Conservation (phyloP, 345 rosid species). For the Lenwebbia sp. region DNA sequence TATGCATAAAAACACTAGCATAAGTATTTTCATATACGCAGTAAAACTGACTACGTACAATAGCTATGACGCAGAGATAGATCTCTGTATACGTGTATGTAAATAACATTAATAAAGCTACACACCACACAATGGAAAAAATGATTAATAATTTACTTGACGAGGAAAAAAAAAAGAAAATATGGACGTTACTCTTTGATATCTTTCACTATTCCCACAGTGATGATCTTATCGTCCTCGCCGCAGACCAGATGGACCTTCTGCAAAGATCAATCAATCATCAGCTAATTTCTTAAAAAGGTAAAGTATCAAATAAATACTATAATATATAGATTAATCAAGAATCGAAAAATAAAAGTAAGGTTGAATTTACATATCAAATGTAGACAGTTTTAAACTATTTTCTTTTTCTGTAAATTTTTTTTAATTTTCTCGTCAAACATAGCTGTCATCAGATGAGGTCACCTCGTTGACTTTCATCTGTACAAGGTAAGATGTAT, state of each 20-base stretch:
- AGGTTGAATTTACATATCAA: background rate
- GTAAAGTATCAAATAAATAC: background rate
- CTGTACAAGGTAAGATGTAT: no score
- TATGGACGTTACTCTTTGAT: background rate
- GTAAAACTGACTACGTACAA: background rate
- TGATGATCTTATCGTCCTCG: slow-evolving; percentile 11
- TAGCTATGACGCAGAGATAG: background rate
- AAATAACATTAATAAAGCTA: background rate
- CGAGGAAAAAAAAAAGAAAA: background rate
- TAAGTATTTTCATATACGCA: background rate
- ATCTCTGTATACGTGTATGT: background rate
- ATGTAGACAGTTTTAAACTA: background rate
- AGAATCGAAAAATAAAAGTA: background rate
- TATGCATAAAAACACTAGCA: background rate
- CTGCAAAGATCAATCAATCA: background rate
- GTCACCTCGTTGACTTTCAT: no score
- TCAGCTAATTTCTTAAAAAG: background rate
- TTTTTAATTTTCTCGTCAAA: no score
- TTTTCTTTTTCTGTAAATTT: no score
- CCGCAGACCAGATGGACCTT: slow-evolving; percentile 19
- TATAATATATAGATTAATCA: background rate
- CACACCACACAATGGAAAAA: background rate
- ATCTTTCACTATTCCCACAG: background rate
- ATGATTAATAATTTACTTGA: background rate
- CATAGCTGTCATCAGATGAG: no score